Evolutionary conservation across 805 yeast genomes (phyloP), one percentile per base, ranked within the genome.

Genomic region (Lipomyces orientalis): DNA sequence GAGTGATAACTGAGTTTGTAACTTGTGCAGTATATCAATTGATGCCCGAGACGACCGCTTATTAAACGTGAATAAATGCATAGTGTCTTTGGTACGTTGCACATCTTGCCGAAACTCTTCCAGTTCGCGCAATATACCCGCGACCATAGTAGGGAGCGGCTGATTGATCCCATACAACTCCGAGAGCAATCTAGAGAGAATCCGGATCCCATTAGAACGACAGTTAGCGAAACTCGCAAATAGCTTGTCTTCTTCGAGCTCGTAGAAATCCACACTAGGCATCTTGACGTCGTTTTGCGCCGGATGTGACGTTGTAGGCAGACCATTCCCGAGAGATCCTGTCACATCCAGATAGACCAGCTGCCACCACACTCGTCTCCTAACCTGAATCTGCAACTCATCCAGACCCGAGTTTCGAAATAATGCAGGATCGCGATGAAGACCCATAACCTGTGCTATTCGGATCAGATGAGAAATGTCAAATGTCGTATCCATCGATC

Each of bases 321-420:
- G 64, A 8, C 70, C 70, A 43, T 64, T 64, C 2, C 62, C 54
- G 31, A 64, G 35, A 12, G 70, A 66, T 1, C 58, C 65, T 3
- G 46, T 54, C 5, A 60, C 64, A 37, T 66, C 70, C n/a, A 66
- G 46, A 34, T 49, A 56, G 6, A 64, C 64, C 49, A 66, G 31
- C 34, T 66, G 70, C 66, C 67, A 60, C 70, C 70, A 66, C 22
- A 64, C 29, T 8, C 63, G 56, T n/a, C 70, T 58, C n/a, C 67
- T 39, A 4, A 31, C 22, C 34, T 62, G 64, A 4, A 34, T 34
- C 31, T 59, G 61, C 43, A 16, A 49, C n/a, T 49, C 59, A 16
- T 37, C 62, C 5, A 29, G 10, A 10, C 51, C 22, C 33, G 61
- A 35, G 29, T 59, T 59, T n/a, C 52, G 35, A 49, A 66, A 64